Evolutionary conservation across 1,284 basidiomycete genomes (phyloP), one percentile per base, ranked within the genome.

Genomic region (Phaffia rhodozyma): DNA sequence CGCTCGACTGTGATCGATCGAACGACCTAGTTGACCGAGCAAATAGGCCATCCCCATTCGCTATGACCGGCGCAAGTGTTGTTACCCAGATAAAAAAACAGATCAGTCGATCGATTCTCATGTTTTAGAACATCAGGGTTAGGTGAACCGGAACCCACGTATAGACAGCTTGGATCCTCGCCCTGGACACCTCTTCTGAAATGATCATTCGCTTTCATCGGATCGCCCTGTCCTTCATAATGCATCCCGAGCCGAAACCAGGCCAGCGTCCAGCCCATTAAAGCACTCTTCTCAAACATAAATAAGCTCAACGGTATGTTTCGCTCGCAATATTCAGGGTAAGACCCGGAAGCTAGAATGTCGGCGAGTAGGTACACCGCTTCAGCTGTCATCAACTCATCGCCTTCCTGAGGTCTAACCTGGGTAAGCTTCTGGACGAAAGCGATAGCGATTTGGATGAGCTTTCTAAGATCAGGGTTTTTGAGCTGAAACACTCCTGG

Each of bases 191-290:
- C 91, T 7, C 87, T 81, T 69, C 89, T 85, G 72, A 91, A 93
- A 69, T 89, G 92, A 51, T 89, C 86, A 55, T 78, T 81, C 0
- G 91, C 90, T 49, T 86, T 82, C 0, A 73, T 66, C 1, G 80
- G 65, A 73, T 94, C 89, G 29, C 83, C 83, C 66, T 93, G 90
- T 61, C 83, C 84, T 77, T 97, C 93, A 72, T 97, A 96, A 70
- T 96, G 92, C 32, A 86, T 78, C 0, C 91, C 92, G 2, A 96
- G 82, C 55, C 86, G 81, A 76, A 91, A 96, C 92, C 92, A 97
- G 0, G 87, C 86, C 38, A 43, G 38, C 2, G 38, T 43, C 38
- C 38, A 43, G 13, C 38, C 38, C 38, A 43, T 43, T 11, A 16
- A 43, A 43, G 38, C 38, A 16, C 38, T 43, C 16, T 16, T 43